phyloP scores from a whole-genome alignment of 352 stramenopile genomes.

The Phytophthora tentaculata region DNA sequence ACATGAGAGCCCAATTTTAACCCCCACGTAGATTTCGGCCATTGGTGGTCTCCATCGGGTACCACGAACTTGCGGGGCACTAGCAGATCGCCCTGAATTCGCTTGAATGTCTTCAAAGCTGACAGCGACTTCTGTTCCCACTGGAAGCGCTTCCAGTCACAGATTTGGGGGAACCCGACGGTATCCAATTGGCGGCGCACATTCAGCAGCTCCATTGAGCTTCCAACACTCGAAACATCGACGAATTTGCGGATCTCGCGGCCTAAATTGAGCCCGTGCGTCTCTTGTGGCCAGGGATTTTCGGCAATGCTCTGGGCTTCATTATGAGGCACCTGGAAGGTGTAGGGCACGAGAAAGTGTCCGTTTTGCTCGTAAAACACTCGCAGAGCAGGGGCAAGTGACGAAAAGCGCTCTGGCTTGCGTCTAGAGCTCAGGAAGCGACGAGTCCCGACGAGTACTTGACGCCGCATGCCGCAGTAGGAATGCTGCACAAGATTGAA shows the following conservation, averaged over 20 bases:
- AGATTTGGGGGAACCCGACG: constrained; percentile 38
- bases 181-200: constrained; percentile 33
- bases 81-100: constrained; percentile 41
- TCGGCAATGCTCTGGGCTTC: not conserved
- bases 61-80: constrained; percentile 50
- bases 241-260: constrained; percentile 41
- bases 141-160: constrained; percentile 53
- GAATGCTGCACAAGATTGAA: too few relatives aligned
- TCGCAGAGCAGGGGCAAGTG: constrained; percentile 35
- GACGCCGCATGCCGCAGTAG: constrained; percentile 1
- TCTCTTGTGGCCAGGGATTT: constrained; percentile 43
- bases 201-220: not conserved
- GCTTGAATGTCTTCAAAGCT: constrained; percentile 42
- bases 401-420: constrained; percentile 15
- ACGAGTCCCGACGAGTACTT: constrained; percentile 5
- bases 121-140: constrained; percentile 40
- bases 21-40: constrained; percentile 45
- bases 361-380: constrained; percentile 46
- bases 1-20: constrained; percentile 48
- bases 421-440: constrained; percentile 34
- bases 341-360: constrained; percentile 53
- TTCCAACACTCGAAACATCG: constrained; percentile 4
- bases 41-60: constrained; percentile 30
- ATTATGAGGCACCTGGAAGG: constrained; percentile 41
- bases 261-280: constrained; percentile 50